Base-by-base conservation (phyloP, 176 grass and related monocot genomes). In the Oryza officinalis region DNA sequence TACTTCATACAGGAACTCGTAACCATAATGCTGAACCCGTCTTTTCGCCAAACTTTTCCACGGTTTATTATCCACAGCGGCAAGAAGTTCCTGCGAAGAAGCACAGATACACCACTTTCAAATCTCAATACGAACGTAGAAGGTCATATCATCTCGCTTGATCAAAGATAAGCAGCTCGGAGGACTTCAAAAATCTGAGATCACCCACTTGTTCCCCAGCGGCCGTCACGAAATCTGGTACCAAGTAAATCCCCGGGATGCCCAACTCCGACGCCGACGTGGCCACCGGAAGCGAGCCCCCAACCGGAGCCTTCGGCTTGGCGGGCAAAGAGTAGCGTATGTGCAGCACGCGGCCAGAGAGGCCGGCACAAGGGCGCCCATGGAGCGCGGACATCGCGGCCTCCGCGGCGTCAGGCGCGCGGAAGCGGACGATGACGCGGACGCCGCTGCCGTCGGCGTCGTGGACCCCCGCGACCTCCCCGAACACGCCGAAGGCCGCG, bases 11-110 rank as follows among this genome's bases (percentile, higher is more conserved):
- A 93, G 52, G 89, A 98, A 95, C 67, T 98, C 96, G 74, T 93
- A 95, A 72, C 96, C 93, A 66, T 98, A 98, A 92, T 98, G 96
- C 73, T 98, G 96, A 92, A 95, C 96, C 77, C 85, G 87, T 69
- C 96, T 88, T 90, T 98, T 98, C 13, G 96, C 77, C 76, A 95
- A 79, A 72, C 72, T 90, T 74, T 83, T 92, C 93, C 96, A 98
- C 13, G 83, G 83, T 63, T 71, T 90, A 32, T 27, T 82, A 52
- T 98, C 93, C 73, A 98, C 91, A 50, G 91, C 81, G 13, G 77
- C 88, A 79, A 98, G 92, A 73, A 98, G 85, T 46, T 95, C 91
- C 96, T 98, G 67, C 15, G 23, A 91, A 33, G 71, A 64, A 46
- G 63, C 33, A 73, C 61, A 76, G 33, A 60, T 12, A 49, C 13